phyloP scores from a whole-genome alignment of 129 eudicot genomes.

The Dittrichia graveolens region DNA sequence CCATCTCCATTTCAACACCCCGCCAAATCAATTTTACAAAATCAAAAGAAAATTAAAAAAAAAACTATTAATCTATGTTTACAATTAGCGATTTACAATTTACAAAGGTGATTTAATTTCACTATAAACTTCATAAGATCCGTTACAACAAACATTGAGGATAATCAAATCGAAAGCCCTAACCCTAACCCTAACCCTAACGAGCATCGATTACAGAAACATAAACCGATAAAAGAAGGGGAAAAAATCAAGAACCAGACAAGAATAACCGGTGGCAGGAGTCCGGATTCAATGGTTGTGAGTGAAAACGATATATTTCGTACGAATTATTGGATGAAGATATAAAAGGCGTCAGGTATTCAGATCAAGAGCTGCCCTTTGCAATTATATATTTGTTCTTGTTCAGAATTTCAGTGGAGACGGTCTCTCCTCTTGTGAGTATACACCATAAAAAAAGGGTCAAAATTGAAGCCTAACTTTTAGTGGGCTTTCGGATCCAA shows the following conservation, averaged over 20 bases:
- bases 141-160: conserved; percentile 25
- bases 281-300: background rate
- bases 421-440: background rate
- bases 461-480: conserved; percentile 18
- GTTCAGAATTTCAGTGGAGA: conserved; percentile 14
- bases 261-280: conserved; percentile 7
- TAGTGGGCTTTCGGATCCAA: conserved; percentile 20
- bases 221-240: background rate
- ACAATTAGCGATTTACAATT: conserved; percentile 16
- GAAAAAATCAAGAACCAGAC: background rate
- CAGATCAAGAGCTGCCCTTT: conserved; percentile 32
- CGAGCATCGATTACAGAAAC: conserved; percentile 9
- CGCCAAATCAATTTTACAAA: conserved; percentile 9
- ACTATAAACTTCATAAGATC: background rate
- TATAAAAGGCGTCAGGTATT: conserved; percentile 18
- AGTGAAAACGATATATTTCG: conserved; percentile 2
- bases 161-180: conserved; percentile 28
- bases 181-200: conserved; percentile 43
- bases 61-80: conserved; percentile 31
- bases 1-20: conserved; percentile 53
- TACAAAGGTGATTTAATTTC: background rate
- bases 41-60: background rate
- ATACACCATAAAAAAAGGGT: background rate
- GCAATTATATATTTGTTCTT: conserved; percentile 7
- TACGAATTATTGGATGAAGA: conserved; percentile 9